Percentiles rank a stretch among this genome's conserved stretches.
phyloP scores from a whole-genome alignment of 345 rosid species.

The Euphorbia lathyris region DNA sequence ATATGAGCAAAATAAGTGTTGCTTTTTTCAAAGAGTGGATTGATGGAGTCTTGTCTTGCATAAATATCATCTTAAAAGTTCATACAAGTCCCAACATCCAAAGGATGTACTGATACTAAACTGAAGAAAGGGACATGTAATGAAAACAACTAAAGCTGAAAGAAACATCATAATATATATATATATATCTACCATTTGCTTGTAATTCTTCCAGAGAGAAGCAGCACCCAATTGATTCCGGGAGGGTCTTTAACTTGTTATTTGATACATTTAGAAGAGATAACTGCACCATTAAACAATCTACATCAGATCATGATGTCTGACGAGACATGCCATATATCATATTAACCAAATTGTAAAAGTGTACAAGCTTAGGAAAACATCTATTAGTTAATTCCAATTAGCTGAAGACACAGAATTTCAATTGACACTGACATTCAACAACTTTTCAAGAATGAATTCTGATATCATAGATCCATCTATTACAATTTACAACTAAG shows the following conservation, averaged over 20 bases:
- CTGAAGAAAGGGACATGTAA: too few relatives aligned
- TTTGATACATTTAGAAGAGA: constrained; percentile 79
- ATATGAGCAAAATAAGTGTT: not conserved
- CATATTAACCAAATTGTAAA: not conserved
- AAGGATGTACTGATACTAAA: not conserved
- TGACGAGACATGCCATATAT: not conserved
- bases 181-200: constrained; percentile 63
- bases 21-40: not conserved
- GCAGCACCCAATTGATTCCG: constrained; percentile 97
- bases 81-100: constrained; percentile 2
- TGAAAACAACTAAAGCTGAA: not conserved
- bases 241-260: constrained; percentile 81
- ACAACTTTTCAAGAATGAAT: not conserved
- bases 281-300: constrained; percentile 55
- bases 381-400: not conserved
- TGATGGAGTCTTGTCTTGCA: not conserved
- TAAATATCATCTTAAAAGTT: not conserved
- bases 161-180: not conserved
- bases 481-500: not conserved
- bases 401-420: not conserved
- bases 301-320: constrained; percentile 15
- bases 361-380: not conserved
- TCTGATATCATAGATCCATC: not conserved
- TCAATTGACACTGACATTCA: not conserved
- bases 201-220: constrained; percentile 88